These are phyloP conservation scores for Tetracladium marchalianum DNA, from an alignment of 495 filamentous ascomycete genomes.

Conservation along the genomic window DNA sequence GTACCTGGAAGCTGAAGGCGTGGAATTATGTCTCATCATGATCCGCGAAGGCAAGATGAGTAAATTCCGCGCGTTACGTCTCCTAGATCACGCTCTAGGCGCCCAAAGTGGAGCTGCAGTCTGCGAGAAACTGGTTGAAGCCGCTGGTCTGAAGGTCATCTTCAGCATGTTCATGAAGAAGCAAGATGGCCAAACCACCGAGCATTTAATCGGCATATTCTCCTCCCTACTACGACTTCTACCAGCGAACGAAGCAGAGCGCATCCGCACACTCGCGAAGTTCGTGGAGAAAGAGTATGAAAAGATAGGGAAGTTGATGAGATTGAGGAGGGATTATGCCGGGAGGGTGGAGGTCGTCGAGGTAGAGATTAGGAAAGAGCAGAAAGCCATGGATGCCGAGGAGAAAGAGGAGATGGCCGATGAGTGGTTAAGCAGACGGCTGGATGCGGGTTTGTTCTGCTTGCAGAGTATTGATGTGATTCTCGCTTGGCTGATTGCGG, in stretches of 20 bases:
- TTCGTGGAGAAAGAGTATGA: conserved; percentile 94
- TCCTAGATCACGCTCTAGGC: conserved; percentile 75
- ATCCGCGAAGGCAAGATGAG: conserved; percentile 70
- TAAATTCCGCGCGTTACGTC: conserved; percentile 62
- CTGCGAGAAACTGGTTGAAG: conserved; percentile 69
- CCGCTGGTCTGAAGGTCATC: conserved; percentile 71
- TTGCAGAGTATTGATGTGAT: conserved; percentile 83
- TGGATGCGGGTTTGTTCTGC: conserved; percentile 80
- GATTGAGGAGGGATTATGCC: conserved; percentile 62
- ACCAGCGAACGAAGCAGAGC: conserved; percentile 64
- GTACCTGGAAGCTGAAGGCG: conserved; percentile 83
- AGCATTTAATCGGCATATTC: conserved; percentile 87
- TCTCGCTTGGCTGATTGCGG: conserved; percentile 84
- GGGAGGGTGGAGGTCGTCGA: conserved; percentile 56
- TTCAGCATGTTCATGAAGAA: conserved; percentile 91
- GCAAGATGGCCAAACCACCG: conserved; percentile 57
- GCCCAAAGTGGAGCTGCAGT: conserved; percentile 44
- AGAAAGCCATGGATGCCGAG: conserved; percentile 28
- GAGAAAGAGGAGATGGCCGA: conserved; percentile 58
- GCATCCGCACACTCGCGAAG: conserved; percentile 82
- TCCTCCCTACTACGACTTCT: conserved; percentile 71
- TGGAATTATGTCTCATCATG: conserved; percentile 90
- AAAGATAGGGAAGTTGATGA: conserved; percentile 61
- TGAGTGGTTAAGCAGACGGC: conserved; percentile 72
- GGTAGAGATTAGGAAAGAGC: conserved; percentile 51